Percentiles rank a stretch among this genome's conserved stretches.
Conservation (phyloP, 129 eudicot genomes). For the Pseudognaphalium luteoalbum region DNA sequence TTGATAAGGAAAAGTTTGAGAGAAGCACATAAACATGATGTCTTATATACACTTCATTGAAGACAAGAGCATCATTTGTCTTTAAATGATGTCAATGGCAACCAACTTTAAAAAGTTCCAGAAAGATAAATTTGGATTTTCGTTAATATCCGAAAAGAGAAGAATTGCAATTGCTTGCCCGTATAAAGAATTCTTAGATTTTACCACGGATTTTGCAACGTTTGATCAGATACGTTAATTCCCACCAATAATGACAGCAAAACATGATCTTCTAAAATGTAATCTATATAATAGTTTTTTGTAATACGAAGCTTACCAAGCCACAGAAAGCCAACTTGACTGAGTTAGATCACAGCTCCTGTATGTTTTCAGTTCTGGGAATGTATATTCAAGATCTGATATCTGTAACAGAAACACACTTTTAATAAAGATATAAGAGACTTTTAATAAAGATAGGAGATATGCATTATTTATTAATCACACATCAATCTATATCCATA, state of each 20-base stretch:
- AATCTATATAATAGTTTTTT: not conserved
- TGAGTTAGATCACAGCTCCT: constrained; percentile 83
- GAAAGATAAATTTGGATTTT: not conserved
- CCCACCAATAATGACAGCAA: not conserved
- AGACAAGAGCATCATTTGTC: not conserved
- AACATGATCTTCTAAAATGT: not conserved
- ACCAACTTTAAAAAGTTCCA: not conserved
- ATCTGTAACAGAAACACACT: constrained; percentile 48
- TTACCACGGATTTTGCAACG: not conserved
- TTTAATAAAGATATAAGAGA: not conserved
- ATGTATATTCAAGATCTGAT: constrained; percentile 54
- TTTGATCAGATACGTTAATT: not conserved
- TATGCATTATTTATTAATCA: not conserved
- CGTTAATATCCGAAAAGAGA: not conserved
- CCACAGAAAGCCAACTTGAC: constrained; percentile 93
- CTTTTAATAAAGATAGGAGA: not conserved
- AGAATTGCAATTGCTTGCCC: not conserved
- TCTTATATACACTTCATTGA: not conserved
- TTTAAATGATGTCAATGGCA: not conserved
- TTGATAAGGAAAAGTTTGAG: not conserved
- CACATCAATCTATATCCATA: not conserved
- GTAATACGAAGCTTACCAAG: constrained; percentile 58
- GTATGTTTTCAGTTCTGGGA: constrained; percentile 61
- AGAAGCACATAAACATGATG: not conserved
- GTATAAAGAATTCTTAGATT: not conserved